Evolutionary conservation across 2,329 filamentous ascomycete species (phyloP).

Genomic region (Alternaria atra): DNA sequence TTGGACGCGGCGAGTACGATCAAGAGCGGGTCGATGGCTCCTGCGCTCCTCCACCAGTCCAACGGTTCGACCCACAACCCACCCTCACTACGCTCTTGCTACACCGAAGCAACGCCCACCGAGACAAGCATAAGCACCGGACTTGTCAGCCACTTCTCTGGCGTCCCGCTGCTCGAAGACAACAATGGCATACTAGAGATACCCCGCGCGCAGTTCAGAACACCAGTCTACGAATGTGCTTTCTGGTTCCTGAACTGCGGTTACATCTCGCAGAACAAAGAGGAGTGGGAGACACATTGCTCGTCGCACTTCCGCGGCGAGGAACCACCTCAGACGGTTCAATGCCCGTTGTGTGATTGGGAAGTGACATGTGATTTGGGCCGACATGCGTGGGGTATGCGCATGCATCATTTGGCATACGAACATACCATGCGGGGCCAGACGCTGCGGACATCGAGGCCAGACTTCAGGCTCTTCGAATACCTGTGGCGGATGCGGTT

Average conservation of each 20-base stretch:
- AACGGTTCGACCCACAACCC: constrained; percentile 28
- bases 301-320: constrained; percentile 46
- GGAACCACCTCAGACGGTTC: constrained; percentile 39
- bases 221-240: constrained; percentile 40
- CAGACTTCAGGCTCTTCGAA: constrained; percentile 41
- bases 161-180: constrained; percentile 38
- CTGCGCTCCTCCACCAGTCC: constrained; percentile 39
- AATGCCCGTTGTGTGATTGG: constrained; percentile 48
- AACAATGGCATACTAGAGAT: constrained; percentile 39
- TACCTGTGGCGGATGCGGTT: constrained; percentile 43
- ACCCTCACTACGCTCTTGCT: constrained; percentile 38
- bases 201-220: constrained; percentile 11
- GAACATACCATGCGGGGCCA: constrained; percentile 35
- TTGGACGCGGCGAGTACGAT: constrained; percentile 20
- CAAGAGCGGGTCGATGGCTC: constrained; percentile 43
- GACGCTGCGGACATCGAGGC: constrained; percentile 34
- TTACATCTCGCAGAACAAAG: constrained; percentile 28
- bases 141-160: constrained; percentile 31
- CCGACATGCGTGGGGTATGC: constrained; percentile 30
- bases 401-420: constrained; percentile 42
- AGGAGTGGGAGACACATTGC: constrained; percentile 46
- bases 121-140: constrained; percentile 41
- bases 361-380: constrained; percentile 21
- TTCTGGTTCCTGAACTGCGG: constrained; percentile 48
- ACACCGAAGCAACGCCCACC: constrained; percentile 34